Evolutionary conservation across 371 early-diverging fungal genomes (phyloP).

Genomic region (Mortierella sp.): DNA sequence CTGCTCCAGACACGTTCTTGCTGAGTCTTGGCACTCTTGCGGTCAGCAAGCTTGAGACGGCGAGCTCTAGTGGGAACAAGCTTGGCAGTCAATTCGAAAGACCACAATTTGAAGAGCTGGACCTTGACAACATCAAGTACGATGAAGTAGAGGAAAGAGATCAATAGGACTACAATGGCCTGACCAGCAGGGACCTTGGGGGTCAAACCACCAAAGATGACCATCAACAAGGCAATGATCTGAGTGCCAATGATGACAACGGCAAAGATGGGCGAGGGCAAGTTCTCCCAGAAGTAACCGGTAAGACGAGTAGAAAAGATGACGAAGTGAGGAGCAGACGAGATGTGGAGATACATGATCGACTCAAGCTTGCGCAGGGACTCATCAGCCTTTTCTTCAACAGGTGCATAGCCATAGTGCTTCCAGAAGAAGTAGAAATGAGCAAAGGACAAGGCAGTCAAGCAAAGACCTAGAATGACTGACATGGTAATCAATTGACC

Average conservation of each 20-base stretch:
- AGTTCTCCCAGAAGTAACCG: slow-evolving; percentile 90
- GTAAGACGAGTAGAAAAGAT: slow-evolving; percentile 95
- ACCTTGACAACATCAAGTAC: slow-evolving; percentile 87
- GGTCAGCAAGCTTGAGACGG: slow-evolving; percentile 65
- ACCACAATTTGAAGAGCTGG: slow-evolving; percentile 74
- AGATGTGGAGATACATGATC: slow-evolving; percentile 90
- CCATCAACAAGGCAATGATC: slow-evolving; percentile 90
- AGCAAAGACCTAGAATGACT: slow-evolving; percentile 71
- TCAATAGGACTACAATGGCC: slow-evolving; percentile 58
- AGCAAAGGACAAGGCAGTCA: slow-evolving; percentile 77
- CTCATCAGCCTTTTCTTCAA: slow-evolving; percentile 8
- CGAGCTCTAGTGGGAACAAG: slow-evolving; percentile 77
- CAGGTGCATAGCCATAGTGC: slow-evolving; percentile 40
- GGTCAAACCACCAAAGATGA: slow-evolving; percentile 79
- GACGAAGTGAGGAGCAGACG: slow-evolving; percentile 94
- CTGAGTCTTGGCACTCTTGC: slow-evolving; percentile 59
- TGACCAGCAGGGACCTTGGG: slow-evolving; percentile 68
- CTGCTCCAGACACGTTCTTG: slow-evolving; percentile 50
- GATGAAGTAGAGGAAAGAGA: slow-evolving; percentile 74
- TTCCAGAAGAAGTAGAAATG: slow-evolving; percentile 75
- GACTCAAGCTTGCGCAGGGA: slow-evolving; percentile 64
- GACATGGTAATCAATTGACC: slow-evolving; percentile 87
- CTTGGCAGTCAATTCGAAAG: slow-evolving; percentile 77
- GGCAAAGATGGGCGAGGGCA: slow-evolving; percentile 85
- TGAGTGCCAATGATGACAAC: slow-evolving; percentile 90